Percentiles rank a stretch among this genome's conserved stretches.
phyloP scores from a whole-genome alignment of 2,329 filamentous ascomycete species.

The Nothophoma quercina region DNA sequence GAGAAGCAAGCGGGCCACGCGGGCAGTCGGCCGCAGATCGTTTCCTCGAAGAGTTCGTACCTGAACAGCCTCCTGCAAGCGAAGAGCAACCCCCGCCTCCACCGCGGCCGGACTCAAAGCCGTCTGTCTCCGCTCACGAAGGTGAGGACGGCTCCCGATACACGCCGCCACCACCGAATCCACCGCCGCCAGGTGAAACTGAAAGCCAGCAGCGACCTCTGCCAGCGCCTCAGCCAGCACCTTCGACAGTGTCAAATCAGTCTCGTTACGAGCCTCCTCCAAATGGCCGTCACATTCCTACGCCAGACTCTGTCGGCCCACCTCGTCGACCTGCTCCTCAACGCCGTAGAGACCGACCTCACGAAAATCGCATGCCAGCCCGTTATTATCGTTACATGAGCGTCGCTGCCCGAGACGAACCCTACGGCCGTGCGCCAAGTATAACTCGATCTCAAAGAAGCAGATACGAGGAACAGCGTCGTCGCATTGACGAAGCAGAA shows the following conservation, averaged over 20 bases:
- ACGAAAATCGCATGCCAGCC: constrained; percentile 43
- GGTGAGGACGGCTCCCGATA: constrained; percentile 40
- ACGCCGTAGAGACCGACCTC: constrained; percentile 42
- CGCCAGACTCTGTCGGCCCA: constrained; percentile 33
- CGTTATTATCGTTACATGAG: constrained; percentile 49
- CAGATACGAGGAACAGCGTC: constrained; percentile 47
- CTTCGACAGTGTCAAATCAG: constrained; percentile 44
- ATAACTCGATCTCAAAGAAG: constrained; percentile 46
- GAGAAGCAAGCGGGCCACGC: constrained; percentile 31
- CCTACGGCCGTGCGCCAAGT: constrained; percentile 43
- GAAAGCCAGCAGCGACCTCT: constrained; percentile 24
- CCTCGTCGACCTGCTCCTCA: constrained; percentile 38
- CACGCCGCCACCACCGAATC: constrained; percentile 37
- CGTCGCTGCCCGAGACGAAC: constrained; percentile 43
- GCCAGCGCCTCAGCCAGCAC: constrained; percentile 31
- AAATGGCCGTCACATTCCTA: constrained; percentile 35
- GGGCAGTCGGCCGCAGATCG: constrained; percentile 45
- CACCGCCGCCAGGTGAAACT: constrained; percentile 23
- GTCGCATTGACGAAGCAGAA: constrained; percentile 47
- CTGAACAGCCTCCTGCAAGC: constrained; percentile 24
- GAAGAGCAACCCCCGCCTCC: constrained; percentile 25
- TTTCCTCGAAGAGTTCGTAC: constrained; percentile 45
- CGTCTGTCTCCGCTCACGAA: constrained; percentile 27
- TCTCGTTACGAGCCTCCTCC: constrained; percentile 38
- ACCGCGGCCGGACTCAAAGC: constrained; percentile 24